Percentiles rank a stretch among this genome's conserved stretches.
Conservation (phyloP, 192 early-diverging fungal genomes). For the Lunasporangiospora selenospora region DNA sequence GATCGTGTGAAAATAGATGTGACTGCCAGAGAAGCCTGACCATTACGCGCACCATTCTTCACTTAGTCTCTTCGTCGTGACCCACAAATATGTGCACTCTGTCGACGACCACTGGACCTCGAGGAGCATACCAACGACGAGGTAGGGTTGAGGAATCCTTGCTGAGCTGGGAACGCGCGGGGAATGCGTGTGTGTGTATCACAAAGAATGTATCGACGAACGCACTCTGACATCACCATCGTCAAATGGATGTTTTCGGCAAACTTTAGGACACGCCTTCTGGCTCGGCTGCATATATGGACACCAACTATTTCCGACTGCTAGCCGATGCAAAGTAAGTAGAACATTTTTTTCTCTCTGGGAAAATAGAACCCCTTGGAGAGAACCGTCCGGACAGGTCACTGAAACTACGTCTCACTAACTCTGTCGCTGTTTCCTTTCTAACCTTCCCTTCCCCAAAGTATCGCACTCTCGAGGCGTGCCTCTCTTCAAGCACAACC, state of each 20-base stretch:
- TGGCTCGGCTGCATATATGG: constrained; percentile 49
- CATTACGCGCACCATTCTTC: not conserved
- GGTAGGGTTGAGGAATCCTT: constrained; percentile 8
- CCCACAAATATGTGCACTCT: constrained; percentile 35
- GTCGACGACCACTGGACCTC: constrained; percentile 48
- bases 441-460: not conserved
- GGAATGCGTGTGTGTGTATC: too few species aligned
- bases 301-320: constrained; percentile 63
- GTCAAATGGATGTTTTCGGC: not conserved
- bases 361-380: not conserved
- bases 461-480: constrained; percentile 16
- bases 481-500: constrained; percentile 13
- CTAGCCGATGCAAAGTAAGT: constrained; percentile 50
- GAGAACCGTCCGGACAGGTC: not conserved
- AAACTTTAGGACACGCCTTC: constrained; percentile 5
- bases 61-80: constrained; percentile 21
- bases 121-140: constrained; percentile 2
- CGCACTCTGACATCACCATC: not conserved
- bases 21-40: not conserved
- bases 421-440: constrained; percentile 7
- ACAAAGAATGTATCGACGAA: not conserved
- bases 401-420: not conserved
- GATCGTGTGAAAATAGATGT: not conserved
- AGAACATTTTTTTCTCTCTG: not conserved
- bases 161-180: too few species aligned